Evolutionary conservation across 495 filamentous ascomycete genomes (phyloP), one percentile per base, ranked within the genome.

Genomic region (Bathelium albidoporum): DNA sequence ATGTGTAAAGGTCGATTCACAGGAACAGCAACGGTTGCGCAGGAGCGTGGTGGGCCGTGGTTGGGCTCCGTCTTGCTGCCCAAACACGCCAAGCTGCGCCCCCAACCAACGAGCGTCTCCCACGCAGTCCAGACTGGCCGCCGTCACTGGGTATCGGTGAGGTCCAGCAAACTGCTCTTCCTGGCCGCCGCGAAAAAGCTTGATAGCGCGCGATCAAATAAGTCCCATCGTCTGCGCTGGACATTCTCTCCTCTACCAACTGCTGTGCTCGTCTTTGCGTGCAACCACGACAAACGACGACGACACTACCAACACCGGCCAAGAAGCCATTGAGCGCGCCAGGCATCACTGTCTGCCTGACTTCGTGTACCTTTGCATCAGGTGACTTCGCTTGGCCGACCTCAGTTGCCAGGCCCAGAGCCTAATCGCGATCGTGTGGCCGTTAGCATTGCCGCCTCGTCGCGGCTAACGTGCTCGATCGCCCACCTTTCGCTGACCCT

Each of bases 41-140:
- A 24, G 11, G 24, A 55, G 49, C 49, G 49, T 55, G 24, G 49
- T 55, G 49, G 22, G 24, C 22, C 49, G 26, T 26, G 49, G 49
- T 55, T 55, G 49, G 49, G 20, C 49, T n/a, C 49, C 20, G 29
- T 55, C 22, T 55, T 55, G 49, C 20, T 55, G 49, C 49, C 49
- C 49, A n/a, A n/a, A n/a, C n/a, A n/a, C n/a, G n/a, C n/a, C n/a
- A 55, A 55, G 49, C 49, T 55, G 29, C 26, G 49, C 5, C 22
- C 24, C 12, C 49, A 20, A 16, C 49, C 49, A 55, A 55, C 49
- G 49, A 55, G 49, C 12, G 49, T 0, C 5, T 55, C 49, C 49
- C 49, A 55, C 49, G 49, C 49, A 26, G 22, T 12, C 5, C 49
- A 55, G 24, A 28, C 9, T 5, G 20, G 12, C 24, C 20, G 9